These are phyloP conservation scores for Apium graveolens DNA, from an alignment of 129 eudicot species.

Conservation along the genomic window DNA sequence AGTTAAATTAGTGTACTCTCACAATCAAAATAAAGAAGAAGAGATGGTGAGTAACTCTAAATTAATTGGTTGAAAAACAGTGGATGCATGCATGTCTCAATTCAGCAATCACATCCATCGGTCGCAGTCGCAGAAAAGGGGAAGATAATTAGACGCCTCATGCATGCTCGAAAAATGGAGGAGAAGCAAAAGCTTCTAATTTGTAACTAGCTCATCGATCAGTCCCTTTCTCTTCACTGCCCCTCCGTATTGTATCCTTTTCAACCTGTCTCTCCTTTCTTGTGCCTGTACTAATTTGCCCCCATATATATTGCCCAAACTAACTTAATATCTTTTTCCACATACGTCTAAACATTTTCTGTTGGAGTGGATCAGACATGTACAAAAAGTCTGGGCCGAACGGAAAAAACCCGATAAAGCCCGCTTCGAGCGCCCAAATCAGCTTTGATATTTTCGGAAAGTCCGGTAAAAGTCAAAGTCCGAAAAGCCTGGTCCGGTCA, in stretches of 20 bases:
- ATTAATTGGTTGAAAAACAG: neutral
- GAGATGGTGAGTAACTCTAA: neutral
- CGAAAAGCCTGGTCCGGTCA: too few relatives aligned
- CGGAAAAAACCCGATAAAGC: too few relatives aligned
- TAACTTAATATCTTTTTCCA: too few relatives aligned
- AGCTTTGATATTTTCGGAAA: too few relatives aligned
- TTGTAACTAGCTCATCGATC: neutral
- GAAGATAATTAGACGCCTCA: neutral
- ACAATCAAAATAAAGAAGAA: neutral
- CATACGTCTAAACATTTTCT: too few relatives aligned
- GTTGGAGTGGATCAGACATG: too few relatives aligned
- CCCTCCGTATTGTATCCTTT: neutral
- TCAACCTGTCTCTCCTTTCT: neutral
- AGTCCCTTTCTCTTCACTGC: neutral
- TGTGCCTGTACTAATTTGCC: neutral
- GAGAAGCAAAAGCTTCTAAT: neutral
- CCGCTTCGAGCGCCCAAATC: too few relatives aligned
- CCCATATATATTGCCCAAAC: neutral
- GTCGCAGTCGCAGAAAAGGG: neutral
- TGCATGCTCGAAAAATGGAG: neutral
- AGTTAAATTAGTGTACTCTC: neutral
- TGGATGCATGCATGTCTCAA: neutral
- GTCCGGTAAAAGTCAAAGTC: too few relatives aligned
- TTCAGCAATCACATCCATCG: neutral
- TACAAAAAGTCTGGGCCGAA: too few relatives aligned